Conservation (phyloP, 2,329 filamentous ascomycete genomes). For the Emydomyces testavorans region DNA sequence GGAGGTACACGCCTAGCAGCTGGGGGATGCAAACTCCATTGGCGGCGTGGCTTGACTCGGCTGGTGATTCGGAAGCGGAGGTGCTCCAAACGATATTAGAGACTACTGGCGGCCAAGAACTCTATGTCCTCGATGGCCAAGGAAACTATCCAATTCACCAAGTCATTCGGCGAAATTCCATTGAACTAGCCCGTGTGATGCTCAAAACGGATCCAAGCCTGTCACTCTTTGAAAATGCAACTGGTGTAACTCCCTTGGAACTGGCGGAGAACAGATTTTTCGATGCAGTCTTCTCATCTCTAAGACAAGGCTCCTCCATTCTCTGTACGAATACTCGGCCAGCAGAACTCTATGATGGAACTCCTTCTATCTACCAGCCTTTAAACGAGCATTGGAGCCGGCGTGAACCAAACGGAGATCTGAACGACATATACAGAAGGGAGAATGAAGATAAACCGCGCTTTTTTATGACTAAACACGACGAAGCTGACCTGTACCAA, state of each 20-base stretch:
- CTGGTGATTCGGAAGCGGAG: slow-evolving; percentile 28
- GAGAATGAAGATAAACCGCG: slow-evolving; percentile 1
- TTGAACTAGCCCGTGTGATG: slow-evolving; percentile 43
- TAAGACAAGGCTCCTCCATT: not conserved
- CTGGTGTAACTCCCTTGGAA: slow-evolving; percentile 58
- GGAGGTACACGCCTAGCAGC: not conserved
- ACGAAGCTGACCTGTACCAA: not conserved
- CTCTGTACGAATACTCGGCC: not conserved
- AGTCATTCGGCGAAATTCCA: slow-evolving; percentile 36
- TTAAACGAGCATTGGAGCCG: not conserved
- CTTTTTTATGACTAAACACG: not conserved
- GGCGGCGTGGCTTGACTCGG: slow-evolving; percentile 1
- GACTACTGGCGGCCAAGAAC: slow-evolving; percentile 37
- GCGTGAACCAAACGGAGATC: too few species aligned
- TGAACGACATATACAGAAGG: not conserved
- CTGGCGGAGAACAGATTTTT: slow-evolving; percentile 10
- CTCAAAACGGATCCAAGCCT: slow-evolving; percentile 48
- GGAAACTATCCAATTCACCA: slow-evolving; percentile 37
- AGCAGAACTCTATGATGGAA: not conserved
- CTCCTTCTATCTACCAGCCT: not conserved
- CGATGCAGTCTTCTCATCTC: not conserved
- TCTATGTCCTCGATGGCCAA: slow-evolving; percentile 35
- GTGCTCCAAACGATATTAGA: slow-evolving; percentile 30
- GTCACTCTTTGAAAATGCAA: slow-evolving; percentile 61
- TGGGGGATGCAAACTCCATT: slow-evolving; percentile 13